Evolutionary conservation across 2,329 filamentous ascomycete genomes (phyloP), one percentile per base, ranked within the genome.

Genomic region (Phaeophleospora eucalypticola): DNA sequence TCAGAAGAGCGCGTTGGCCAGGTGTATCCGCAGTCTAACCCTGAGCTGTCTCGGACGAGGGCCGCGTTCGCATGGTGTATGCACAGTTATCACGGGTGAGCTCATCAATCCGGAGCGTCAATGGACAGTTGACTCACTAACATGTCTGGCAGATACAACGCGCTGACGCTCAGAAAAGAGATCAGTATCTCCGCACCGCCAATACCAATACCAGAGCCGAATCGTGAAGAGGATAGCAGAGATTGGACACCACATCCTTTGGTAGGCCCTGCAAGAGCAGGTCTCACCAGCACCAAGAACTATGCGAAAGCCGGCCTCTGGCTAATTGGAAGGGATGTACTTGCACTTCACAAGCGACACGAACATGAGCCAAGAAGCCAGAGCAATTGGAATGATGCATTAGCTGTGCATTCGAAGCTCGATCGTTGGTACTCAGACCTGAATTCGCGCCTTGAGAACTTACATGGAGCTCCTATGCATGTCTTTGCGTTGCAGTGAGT

Each of bases 401-500:
- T 43, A 9, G 17, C 17, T 12, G n/a, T 46, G 8, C 35, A 36
- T 20, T 10, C 27, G 14, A 21, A 40, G 12, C 39, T 50, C 14
- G 14, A 20, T 15, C 15, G 14, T 15, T 46, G 48, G 43, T 24
- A 39, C 14, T 12, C 33, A 12, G 36, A 27, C 17, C 43, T 50
- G 20, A 42, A 39, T 38, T 16, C 43, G 34, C 36, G 48, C 4
- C 24, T 50, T 15, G 19, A 24, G 3, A 21, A 39, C 2, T 20
- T 50, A 6, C 43, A 50, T 24, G 48, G 43, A 6, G 40, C 48
- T 12, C 37, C 48, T 10, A 43, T 43, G 19, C 48, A 50, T 18
- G 32, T 50, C 27, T 43, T 50, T 33, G 24, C 38, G 27, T 17
- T 50, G 17, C 43, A 50, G 48, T 50, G 16, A 39, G 48, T 43